Conservation (phyloP, 192 early-diverging fungal genomes). For the Backusella tuberculispora region DNA sequence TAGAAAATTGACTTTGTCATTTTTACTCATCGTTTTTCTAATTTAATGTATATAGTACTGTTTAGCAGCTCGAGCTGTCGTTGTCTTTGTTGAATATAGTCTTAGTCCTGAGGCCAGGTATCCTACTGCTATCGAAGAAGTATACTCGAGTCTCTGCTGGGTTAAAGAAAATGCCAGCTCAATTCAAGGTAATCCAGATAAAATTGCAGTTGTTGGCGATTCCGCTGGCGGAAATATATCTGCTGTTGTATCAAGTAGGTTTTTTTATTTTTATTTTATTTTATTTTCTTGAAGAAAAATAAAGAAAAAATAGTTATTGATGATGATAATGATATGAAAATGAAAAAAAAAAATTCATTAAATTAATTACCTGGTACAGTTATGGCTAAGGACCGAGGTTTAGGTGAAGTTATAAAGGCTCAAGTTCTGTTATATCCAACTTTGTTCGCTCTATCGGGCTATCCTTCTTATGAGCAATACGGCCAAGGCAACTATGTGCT, state of each 20-base stretch:
- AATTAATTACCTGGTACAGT: not conserved
- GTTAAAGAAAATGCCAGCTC: not conserved
- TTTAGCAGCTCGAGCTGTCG: not conserved
- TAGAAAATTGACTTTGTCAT: not conserved
- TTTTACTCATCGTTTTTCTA: too few species aligned
- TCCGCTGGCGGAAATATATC: conserved; percentile 30
- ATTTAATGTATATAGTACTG: not conserved
- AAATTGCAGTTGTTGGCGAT: conserved; percentile 26
- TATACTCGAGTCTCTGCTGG: conserved; percentile 20
- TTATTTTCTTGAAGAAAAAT: too few species aligned
- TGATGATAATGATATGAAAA: too few species aligned
- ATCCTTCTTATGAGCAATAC: conserved; percentile 6
- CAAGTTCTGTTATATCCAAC: conserved; percentile 27
- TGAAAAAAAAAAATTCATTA: not conserved
- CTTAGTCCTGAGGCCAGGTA: conserved; percentile 10
- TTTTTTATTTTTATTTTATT: not conserved
- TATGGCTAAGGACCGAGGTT: conserved; percentile 7
- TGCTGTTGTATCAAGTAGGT: conserved; percentile 2
- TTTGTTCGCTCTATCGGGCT: not conserved
- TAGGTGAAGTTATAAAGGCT: not conserved
- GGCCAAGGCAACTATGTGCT: not conserved
- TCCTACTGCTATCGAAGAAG: conserved; percentile 23
- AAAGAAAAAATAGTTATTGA: too few species aligned
- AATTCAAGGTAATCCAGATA: not conserved
- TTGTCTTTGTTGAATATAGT: conserved; percentile 27